A percentile compares a stretch with the other conserved stretches of the same genome.
phyloP scores from a whole-genome alignment of 495 filamentous ascomycete genomes.

The Xylaria telfairii region DNA sequence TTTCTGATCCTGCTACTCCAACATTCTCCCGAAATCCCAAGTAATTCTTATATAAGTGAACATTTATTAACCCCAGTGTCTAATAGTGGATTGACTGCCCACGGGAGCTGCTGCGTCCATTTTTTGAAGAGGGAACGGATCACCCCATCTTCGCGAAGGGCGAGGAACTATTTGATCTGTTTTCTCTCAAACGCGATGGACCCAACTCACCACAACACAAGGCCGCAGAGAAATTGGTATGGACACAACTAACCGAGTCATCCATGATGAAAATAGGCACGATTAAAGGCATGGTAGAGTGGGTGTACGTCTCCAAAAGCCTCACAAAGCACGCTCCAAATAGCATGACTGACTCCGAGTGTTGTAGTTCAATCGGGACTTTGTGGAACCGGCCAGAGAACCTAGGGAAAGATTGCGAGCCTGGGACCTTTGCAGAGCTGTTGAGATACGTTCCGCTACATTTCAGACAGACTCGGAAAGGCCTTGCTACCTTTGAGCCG shows the following conservation, averaged over 20 bases:
- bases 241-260: constrained; percentile 3
- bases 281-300: constrained; percentile 19
- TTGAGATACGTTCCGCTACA: constrained; percentile 31
- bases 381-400: constrained; percentile 32
- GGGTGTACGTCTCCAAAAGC: constrained; percentile 12
- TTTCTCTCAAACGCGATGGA: constrained; percentile 5
- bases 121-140: background rate
- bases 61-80: too few relatives aligned
- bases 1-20: too few relatives aligned
- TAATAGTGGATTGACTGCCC: constrained; percentile 4
- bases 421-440: constrained; percentile 37
- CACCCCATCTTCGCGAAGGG: background rate
- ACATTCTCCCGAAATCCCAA: too few relatives aligned
- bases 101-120: background rate
- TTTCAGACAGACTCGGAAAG: constrained; percentile 29
- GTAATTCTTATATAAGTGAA: too few relatives aligned
- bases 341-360: too few relatives aligned
- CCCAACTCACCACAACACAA: constrained; percentile 10
- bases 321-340: too few relatives aligned
- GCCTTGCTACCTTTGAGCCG: background rate
- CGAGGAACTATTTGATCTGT: constrained; percentile 1
- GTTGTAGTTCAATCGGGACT: background rate
- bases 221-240: background rate
- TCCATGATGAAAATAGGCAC: constrained; percentile 14
- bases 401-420: constrained; percentile 24